Evolutionary conservation across 768 basidiomycete genomes (phyloP).

Genomic region (Russula sp.): DNA sequence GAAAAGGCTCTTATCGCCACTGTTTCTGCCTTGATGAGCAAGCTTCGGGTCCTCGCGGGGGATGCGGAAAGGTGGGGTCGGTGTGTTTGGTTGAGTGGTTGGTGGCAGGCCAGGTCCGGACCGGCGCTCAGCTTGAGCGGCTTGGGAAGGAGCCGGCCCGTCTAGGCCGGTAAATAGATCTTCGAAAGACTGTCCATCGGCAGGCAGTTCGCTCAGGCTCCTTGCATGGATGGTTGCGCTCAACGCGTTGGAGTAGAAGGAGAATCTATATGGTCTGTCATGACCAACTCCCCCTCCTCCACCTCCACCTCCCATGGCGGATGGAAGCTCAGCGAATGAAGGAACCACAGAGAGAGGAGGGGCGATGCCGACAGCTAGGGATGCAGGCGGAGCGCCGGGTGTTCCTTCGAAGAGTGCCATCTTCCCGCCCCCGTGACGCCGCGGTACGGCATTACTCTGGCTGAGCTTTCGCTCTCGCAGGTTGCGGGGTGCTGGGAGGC

Average conservation of each 20-base stretch:
- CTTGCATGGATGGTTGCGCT: slow-evolving; percentile 93
- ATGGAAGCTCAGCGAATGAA: slow-evolving; percentile 35
- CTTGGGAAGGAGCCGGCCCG: neutral
- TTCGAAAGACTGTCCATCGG: slow-evolving; percentile 87
- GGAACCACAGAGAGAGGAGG: slow-evolving; percentile 34
- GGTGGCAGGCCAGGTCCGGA: neutral
- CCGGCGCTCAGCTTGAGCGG: neutral
- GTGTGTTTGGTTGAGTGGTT: neutral
- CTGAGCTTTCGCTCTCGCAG: slow-evolving; percentile 82
- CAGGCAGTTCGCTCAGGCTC: slow-evolving; percentile 87
- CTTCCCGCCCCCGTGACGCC: slow-evolving; percentile 63
- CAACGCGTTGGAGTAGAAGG: slow-evolving; percentile 93
- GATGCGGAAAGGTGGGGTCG: neutral
- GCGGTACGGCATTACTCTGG: slow-evolving; percentile 66
- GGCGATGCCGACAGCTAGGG: slow-evolving; percentile 25
- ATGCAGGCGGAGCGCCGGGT: slow-evolving; percentile 40
- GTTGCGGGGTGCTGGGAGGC: slow-evolving; percentile 44
- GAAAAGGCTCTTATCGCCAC: slow-evolving; percentile 13
- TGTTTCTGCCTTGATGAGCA: neutral
- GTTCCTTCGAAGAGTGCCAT: slow-evolving; percentile 79
- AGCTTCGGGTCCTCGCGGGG: neutral
- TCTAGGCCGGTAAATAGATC: slow-evolving; percentile 68
- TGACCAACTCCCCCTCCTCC: slow-evolving; percentile 32
- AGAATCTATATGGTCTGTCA: slow-evolving; percentile 93
- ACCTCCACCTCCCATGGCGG: neutral